Evolutionary conservation across 2,329 filamentous ascomycete species (phyloP).

Genomic region (Lachnellula suecica): DNA sequence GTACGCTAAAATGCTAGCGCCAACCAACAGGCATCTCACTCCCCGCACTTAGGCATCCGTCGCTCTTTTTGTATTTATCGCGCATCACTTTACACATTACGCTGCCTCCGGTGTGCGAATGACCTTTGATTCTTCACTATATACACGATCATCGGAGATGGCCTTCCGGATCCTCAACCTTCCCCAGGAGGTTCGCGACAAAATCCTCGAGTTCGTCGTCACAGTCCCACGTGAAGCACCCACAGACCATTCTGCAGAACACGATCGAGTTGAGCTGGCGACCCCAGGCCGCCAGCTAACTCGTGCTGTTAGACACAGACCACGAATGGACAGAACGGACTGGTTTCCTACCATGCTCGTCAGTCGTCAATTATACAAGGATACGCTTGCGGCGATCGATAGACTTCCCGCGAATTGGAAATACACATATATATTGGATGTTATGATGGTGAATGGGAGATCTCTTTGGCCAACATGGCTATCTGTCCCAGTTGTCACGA

Average conservation of each 20-base stretch:
- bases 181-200: conserved; percentile 1
- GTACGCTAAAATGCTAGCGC: too few relatives aligned
- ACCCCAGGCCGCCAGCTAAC: too few relatives aligned
- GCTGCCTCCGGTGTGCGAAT: too few relatives aligned
- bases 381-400: neutral
- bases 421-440: neutral
- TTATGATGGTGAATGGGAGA: neutral
- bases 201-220: neutral
- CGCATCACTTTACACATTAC: too few relatives aligned
- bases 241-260: neutral
- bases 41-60: too few relatives aligned
- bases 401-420: neutral
- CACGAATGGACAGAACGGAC: neutral
- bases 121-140: too few relatives aligned
- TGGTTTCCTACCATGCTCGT: conserved; percentile 1
- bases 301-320: neutral
- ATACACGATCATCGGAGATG: too few relatives aligned
- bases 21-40: too few relatives aligned
- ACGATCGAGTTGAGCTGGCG: neutral
- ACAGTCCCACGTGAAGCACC: neutral
- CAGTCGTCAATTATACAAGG: conserved; percentile 1
- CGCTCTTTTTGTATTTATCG: too few relatives aligned
- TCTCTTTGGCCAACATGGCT: conserved; percentile 2
- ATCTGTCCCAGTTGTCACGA: conserved; percentile 1
- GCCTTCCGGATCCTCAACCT: too few relatives aligned